Conservation (phyloP, 495 filamentous ascomycete species). For the Penicillium longicatenatum region DNA sequence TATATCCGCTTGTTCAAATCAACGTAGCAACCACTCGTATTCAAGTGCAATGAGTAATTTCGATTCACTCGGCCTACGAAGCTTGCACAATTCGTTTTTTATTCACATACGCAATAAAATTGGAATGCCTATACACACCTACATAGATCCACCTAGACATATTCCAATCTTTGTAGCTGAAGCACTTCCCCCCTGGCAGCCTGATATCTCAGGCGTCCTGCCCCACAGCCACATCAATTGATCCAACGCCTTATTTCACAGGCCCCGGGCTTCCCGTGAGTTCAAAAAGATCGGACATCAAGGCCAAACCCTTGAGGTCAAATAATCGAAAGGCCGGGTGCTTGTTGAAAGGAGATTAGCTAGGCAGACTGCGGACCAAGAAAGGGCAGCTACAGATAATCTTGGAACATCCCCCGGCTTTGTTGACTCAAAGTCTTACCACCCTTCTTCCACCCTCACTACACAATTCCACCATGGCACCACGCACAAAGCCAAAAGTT, state of each 20-base stretch:
- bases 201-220: background rate
- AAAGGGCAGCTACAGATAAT: background rate
- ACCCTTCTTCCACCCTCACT: background rate
- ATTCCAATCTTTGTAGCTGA: too few relatives aligned
- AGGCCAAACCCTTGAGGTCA: background rate
- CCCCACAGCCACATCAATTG: background rate
- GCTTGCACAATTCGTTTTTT: too few relatives aligned
- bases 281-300: background rate
- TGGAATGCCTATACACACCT: too few relatives aligned
- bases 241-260: background rate
- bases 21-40: too few relatives aligned
- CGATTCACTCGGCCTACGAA: too few relatives aligned
- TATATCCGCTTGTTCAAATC: too few relatives aligned
- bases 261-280: background rate
- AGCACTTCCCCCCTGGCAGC: background rate
- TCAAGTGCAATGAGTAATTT: too few relatives aligned
- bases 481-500: conserved; percentile 11
- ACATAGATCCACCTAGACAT: too few relatives aligned
- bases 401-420: too few relatives aligned
- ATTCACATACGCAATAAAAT: too few relatives aligned
- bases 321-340: background rate
- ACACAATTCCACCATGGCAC: conserved; percentile 8
- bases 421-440: background rate
- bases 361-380: background rate
- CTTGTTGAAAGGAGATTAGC: background rate